Evolutionary conservation across 148 eudicot species (phyloP).

Genomic region (Oxyria digyna): DNA sequence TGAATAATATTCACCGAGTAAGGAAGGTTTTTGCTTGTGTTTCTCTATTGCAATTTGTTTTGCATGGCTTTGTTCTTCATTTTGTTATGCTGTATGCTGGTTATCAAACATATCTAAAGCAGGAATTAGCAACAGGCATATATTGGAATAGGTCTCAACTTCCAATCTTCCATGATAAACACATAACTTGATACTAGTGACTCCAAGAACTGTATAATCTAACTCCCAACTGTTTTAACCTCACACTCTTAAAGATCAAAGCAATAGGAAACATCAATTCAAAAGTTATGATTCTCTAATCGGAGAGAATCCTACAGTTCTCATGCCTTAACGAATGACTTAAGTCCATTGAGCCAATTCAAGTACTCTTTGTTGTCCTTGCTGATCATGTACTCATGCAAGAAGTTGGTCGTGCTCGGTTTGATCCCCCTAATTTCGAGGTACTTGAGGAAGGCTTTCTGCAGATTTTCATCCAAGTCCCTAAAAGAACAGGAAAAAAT

Average conservation of each 20-base stretch:
- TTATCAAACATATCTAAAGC: too few relatives aligned
- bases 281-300: not conserved
- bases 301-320: not conserved
- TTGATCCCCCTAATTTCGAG: slow-evolving; percentile 60
- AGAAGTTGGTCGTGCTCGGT: slow-evolving; percentile 50
- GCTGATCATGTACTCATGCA: slow-evolving; percentile 54
- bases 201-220: not conserved
- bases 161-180: too few relatives aligned
- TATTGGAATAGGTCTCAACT: not conserved
- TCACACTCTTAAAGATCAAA: not conserved
- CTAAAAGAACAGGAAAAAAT: slow-evolving; percentile 14
- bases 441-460: slow-evolving; percentile 64
- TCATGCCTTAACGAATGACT: slow-evolving; percentile 42
- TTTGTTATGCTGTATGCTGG: too few relatives aligned
- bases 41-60: not conserved
- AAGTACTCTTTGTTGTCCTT: slow-evolving; percentile 50
- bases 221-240: not conserved
- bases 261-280: not conserved
- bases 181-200: not conserved
- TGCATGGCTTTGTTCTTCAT: not conserved
- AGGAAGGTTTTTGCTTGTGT: not conserved
- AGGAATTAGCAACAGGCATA: too few relatives aligned
- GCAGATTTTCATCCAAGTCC: slow-evolving; percentile 72
- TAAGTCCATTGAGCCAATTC: slow-evolving; percentile 47
- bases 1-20: too few relatives aligned